A percentile compares a stretch with the other conserved stretches of the same genome.
phyloP scores from a whole-genome alignment of 2,329 filamentous ascomycete species.

The Stromatinia cepivora region DNA sequence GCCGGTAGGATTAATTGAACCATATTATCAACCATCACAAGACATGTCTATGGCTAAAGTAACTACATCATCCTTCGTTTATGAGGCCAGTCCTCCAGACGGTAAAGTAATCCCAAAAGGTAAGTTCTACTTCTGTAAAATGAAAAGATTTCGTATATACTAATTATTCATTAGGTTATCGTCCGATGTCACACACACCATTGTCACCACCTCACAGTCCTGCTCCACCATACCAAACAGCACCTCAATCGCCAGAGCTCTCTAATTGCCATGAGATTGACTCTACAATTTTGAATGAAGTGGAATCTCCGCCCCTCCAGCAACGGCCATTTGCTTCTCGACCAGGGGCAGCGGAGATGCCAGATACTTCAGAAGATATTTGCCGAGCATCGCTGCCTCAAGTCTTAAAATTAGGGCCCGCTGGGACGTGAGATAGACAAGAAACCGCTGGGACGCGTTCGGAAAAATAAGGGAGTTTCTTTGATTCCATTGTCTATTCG shows the following conservation, averaged over 20 bases:
- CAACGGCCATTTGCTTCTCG: not conserved
- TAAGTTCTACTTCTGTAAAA: not conserved
- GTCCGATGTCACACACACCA: not conserved
- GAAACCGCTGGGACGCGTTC: no score
- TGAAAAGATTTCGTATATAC: not conserved
- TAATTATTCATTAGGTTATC: conserved; percentile 3
- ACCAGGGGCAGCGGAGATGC: conserved; percentile 1
- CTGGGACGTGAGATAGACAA: not conserved
- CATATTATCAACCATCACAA: not conserved
- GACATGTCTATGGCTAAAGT: not conserved
- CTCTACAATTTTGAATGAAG: conserved; percentile 7
- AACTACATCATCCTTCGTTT: not conserved
- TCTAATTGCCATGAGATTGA: conserved; percentile 16
- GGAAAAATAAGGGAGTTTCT: not conserved
- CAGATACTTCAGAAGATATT: not conserved
- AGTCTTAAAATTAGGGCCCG: not conserved
- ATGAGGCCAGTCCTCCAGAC: not conserved
- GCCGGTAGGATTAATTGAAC: not conserved
- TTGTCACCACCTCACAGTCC: conserved; percentile 8
- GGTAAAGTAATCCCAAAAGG: not conserved
- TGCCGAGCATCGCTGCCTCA: not conserved
- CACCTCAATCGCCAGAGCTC: not conserved
- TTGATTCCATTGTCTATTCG: not conserved
- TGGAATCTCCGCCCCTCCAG: not conserved
- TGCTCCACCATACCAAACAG: conserved; percentile 17